Conservation (phyloP, 2,329 filamentous ascomycete species). For the Nigrospora oryzae region DNA sequence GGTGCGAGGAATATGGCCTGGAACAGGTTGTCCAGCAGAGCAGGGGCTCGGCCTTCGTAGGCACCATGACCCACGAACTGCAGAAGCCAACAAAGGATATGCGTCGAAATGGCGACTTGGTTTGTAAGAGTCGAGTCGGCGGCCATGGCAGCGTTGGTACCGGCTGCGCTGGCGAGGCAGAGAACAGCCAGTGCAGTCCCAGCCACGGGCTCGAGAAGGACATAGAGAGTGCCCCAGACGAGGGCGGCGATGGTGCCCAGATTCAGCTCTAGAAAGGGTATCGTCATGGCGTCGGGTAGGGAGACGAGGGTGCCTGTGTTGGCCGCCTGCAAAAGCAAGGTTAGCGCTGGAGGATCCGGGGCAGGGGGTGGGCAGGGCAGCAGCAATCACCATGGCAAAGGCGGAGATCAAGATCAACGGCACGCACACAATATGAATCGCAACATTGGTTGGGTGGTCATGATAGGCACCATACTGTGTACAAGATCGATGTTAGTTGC, state of each 20-base stretch:
- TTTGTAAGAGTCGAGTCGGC: conserved; percentile 42
- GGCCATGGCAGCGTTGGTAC: conserved; percentile 64
- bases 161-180: conserved; percentile 66
- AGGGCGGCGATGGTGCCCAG: conserved; percentile 56
- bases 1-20: conserved; percentile 90
- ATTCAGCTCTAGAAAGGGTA: conserved; percentile 59
- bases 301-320: conserved; percentile 56
- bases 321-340: conserved; percentile 36
- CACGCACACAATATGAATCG: conserved; percentile 74
- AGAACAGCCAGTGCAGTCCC: conserved; percentile 69
- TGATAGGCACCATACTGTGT: conserved; percentile 76
- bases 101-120: conserved; percentile 53
- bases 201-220: conserved; percentile 89
- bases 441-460: conserved; percentile 67
- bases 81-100: conserved; percentile 71
- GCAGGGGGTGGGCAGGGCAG: conserved; percentile 2
- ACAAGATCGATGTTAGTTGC: too few relatives aligned
- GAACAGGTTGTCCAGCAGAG: conserved; percentile 81
- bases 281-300: conserved; percentile 57
- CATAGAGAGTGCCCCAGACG: conserved; percentile 70
- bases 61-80: conserved; percentile 89
- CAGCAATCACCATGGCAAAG: conserved; percentile 57
- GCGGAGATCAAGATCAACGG: conserved; percentile 65
- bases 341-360: conserved; percentile 7
- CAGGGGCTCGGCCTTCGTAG: conserved; percentile 82